Evolutionary conservation across 139 green algal species (phyloP).

Genomic region (Coelastrella sp.): DNA sequence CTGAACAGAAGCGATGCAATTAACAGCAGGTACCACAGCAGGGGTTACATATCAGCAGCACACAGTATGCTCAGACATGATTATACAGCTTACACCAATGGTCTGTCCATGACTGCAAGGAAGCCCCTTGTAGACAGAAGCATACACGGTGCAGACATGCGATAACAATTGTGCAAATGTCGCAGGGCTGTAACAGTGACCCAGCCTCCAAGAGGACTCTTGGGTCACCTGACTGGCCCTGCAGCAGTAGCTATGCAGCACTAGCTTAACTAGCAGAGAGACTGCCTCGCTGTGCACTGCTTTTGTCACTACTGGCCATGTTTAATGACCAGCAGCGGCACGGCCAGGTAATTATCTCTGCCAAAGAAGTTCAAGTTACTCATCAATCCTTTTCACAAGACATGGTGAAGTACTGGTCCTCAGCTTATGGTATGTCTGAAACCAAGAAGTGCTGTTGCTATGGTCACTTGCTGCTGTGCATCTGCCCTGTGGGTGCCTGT

Average conservation of each 20-base stretch:
- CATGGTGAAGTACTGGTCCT: background rate
- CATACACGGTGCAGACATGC: too few species aligned
- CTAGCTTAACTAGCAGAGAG: conserved; percentile 43
- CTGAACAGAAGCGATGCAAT: background rate
- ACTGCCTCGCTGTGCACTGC: conserved; percentile 47
- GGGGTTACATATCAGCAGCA: too few species aligned
- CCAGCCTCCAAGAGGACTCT: conserved; percentile 20
- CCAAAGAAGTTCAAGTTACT: background rate
- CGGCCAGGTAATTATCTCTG: conserved; percentile 50
- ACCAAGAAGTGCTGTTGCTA: background rate
- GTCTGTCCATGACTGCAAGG: too few species aligned
- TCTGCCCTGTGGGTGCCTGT: too few species aligned
- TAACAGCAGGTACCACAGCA: background rate
- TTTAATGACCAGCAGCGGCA: background rate
- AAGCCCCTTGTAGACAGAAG: too few species aligned
- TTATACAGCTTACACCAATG: too few species aligned
- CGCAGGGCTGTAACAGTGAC: conserved; percentile 40
- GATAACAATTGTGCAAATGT: background rate
- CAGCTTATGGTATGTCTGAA: background rate
- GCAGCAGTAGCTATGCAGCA: background rate
- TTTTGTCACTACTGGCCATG: too few species aligned
- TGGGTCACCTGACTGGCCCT: conserved; percentile 46
- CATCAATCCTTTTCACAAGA: background rate
- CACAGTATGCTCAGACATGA: background rate
- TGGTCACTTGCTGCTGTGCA: background rate